A percentile compares a stretch with the other conserved stretches of the same genome.
Evolutionary conservation across 345 rosid genomes (phyloP).

Genomic region (Xanthoceras sorbifolium): DNA sequence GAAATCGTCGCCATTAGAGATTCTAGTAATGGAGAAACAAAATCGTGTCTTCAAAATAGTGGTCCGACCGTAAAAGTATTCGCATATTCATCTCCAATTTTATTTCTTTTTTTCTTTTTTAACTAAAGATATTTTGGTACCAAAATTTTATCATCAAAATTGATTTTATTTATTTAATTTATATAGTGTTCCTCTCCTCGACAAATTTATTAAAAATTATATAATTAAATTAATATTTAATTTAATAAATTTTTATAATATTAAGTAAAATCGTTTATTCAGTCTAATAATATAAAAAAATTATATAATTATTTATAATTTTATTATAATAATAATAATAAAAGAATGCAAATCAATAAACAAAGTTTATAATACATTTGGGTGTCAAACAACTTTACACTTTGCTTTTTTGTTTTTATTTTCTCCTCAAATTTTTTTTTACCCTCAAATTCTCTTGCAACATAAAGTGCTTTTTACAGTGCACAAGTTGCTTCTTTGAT

Average conservation of each 20-base stretch:
- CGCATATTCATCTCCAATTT: slow-evolving; percentile 23
- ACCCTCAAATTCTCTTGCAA: background rate
- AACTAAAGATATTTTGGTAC: too few species aligned
- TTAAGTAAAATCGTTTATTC: too few species aligned
- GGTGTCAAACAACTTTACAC: slow-evolving; percentile 3
- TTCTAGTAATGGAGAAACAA: background rate
- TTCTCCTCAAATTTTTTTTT: background rate
- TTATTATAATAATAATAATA: background rate
- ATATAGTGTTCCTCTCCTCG: too few species aligned
- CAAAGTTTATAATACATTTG: slow-evolving; percentile 1
- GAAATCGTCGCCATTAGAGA: slow-evolving; percentile 59
- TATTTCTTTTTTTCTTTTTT: background rate
- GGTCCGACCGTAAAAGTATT: slow-evolving; percentile 1
- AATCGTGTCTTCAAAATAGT: background rate
- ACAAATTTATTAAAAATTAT: too few species aligned
- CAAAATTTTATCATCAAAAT: too few species aligned
- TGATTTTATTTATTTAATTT: too few species aligned
- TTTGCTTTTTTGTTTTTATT: background rate
- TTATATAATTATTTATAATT: background rate
- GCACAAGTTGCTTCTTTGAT: background rate
- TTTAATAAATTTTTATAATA: too few species aligned
- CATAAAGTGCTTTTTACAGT: background rate
- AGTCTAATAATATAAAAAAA: background rate
- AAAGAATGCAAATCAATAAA: background rate
- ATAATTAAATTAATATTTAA: too few species aligned